Evolutionary conservation across 148 eudicot species (phyloP).

Genomic region (Rhododendron henanense): DNA sequence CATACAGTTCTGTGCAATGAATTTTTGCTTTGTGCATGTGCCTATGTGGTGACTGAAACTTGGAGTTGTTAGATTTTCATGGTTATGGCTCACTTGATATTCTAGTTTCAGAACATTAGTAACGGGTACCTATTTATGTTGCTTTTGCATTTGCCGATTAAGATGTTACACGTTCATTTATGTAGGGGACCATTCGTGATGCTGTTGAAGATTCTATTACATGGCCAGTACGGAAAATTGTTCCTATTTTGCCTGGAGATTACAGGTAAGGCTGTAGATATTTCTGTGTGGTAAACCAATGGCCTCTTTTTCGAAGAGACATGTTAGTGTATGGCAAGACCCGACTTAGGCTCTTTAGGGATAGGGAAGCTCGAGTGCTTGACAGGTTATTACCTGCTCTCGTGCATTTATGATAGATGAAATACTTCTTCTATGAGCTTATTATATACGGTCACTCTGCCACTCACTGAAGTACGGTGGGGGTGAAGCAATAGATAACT

Average conservation of each 20-base stretch:
- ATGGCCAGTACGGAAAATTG: slow-evolving; percentile 95
- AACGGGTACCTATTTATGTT: neutral
- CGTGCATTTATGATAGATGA: neutral
- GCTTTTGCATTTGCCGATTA: neutral
- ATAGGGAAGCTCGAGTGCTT: neutral
- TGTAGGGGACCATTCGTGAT: slow-evolving; percentile 77
- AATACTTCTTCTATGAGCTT: neutral
- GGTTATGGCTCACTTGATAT: neutral
- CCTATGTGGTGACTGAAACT: neutral
- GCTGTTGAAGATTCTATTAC: slow-evolving; percentile 96
- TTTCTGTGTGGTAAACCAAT: neutral
- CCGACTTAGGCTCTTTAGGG: neutral
- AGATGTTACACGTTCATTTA: neutral
- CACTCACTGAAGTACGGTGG: neutral
- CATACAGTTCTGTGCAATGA: neutral
- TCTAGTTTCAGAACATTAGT: neutral
- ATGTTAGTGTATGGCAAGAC: neutral
- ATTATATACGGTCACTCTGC: neutral
- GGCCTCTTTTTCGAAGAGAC: neutral
- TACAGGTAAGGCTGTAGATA: slow-evolving; percentile 51
- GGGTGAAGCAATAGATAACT: neutral
- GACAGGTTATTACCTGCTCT: neutral
- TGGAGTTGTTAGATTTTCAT: neutral
- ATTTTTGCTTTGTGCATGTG: neutral
- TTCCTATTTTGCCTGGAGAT: slow-evolving; percentile 95